phyloP scores from a whole-genome alignment of 208 protist genomes.

The Wallacemonas rigidus region DNA sequence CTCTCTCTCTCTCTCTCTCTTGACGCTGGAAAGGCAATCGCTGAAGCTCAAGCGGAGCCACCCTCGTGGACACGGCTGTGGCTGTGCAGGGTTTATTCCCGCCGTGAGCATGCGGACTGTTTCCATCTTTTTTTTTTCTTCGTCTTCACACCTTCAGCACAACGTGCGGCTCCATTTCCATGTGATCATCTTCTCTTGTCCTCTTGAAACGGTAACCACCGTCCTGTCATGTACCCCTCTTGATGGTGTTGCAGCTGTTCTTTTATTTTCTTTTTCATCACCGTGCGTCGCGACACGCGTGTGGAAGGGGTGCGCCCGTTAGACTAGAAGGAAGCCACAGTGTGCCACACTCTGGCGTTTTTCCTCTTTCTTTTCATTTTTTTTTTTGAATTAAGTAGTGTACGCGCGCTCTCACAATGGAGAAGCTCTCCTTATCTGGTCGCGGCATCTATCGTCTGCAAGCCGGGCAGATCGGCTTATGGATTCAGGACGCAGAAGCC shows the following conservation, averaged over 20 bases:
- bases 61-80: too few relatives aligned
- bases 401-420: slow-evolving; percentile 17
- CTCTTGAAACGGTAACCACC: too few relatives aligned
- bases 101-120: too few relatives aligned
- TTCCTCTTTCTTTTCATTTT: slow-evolving; percentile 9
- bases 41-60: background rate
- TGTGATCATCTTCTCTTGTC: too few relatives aligned
- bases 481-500: background rate
- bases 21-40: background rate
- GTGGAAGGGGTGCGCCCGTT: background rate
- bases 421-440: slow-evolving; percentile 34
- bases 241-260: too few relatives aligned
- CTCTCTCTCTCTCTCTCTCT: background rate
- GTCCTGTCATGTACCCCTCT: too few relatives aligned
- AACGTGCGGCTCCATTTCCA: too few relatives aligned
- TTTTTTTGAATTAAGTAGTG: slow-evolving; percentile 35
- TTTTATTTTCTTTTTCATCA: too few relatives aligned
- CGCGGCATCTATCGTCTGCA: slow-evolving; percentile 72
- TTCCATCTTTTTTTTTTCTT: too few relatives aligned
- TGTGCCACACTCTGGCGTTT: background rate
- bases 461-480: slow-evolving; percentile 52
- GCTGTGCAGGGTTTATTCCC: too few relatives aligned
- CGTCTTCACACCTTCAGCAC: too few relatives aligned
- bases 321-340: slow-evolving; percentile 2
- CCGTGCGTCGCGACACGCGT: too few relatives aligned